These are phyloP conservation scores for Eimeria maxima DNA, from an alignment of 169 alveolate species.

Conservation along the genomic window DNA sequence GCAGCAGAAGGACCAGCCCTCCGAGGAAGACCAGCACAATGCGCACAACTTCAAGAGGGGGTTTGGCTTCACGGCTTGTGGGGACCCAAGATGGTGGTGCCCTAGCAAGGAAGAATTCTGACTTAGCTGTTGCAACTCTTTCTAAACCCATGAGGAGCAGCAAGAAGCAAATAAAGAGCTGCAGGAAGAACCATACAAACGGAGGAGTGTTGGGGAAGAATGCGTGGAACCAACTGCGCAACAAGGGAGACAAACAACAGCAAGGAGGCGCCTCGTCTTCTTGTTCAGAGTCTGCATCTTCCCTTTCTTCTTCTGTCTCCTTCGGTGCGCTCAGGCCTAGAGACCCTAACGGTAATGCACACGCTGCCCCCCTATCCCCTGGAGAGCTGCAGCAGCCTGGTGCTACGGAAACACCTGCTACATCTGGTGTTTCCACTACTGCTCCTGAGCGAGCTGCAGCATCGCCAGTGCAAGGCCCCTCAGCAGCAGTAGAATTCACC, in stretches of 20 bases:
- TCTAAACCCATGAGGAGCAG: slow-evolving; percentile 70
- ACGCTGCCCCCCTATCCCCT: background rate
- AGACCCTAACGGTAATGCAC: background rate
- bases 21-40: background rate
- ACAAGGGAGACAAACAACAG: background rate
- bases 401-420: background rate
- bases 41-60: slow-evolving; percentile 72
- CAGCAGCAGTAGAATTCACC: background rate
- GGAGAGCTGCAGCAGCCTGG: slow-evolving; percentile 27
- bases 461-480: background rate
- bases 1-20: background rate
- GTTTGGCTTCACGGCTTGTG: slow-evolving; percentile 50
- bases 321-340: background rate
- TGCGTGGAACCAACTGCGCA: slow-evolving; percentile 39
- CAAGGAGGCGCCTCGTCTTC: slow-evolving; percentile 73
- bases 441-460: background rate
- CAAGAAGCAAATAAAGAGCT: slow-evolving; percentile 42
- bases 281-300: slow-evolving; percentile 6
- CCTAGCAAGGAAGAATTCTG: slow-evolving; percentile 69
- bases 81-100: slow-evolving; percentile 70
- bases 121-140: slow-evolving; percentile 32
- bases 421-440: background rate
- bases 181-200: slow-evolving; percentile 62
- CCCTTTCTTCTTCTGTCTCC: slow-evolving; percentile 62
- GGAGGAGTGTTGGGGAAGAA: slow-evolving; percentile 77